Percentiles rank a stretch among this genome's conserved stretches.
Evolutionary conservation across 225 moss, liverwort and hornwort species (phyloP).

Genomic region (Lunularia cruciata): DNA sequence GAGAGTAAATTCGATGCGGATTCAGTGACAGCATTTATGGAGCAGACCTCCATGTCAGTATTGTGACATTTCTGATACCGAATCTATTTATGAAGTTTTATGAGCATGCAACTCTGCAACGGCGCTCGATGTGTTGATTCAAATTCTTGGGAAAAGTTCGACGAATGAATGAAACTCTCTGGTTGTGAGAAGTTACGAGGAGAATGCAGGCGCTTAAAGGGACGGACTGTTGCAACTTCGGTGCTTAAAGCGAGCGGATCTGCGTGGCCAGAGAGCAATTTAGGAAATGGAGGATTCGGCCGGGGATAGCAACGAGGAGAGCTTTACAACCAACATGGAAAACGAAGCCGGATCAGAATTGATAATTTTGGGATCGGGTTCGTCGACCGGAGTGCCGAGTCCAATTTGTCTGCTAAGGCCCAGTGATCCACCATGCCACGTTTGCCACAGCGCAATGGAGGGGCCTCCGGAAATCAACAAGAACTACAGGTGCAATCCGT

Average conservation of each 20-base stretch:
- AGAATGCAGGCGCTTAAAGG: too few species aligned
- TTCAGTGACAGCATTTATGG: too few species aligned
- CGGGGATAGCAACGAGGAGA: background rate
- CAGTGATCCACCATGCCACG: slow-evolving; percentile 73
- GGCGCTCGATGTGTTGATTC: too few species aligned
- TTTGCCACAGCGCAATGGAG: slow-evolving; percentile 84
- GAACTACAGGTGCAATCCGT: slow-evolving; percentile 99
- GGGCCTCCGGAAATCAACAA: slow-evolving; percentile 74
- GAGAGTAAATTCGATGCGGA: too few species aligned
- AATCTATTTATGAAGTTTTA: too few species aligned
- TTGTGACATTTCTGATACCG: too few species aligned
- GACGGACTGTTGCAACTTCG: too few species aligned
- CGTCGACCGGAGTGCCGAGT: slow-evolving; percentile 80
- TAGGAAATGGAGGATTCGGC: slow-evolving; percentile 1
- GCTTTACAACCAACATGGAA: background rate
- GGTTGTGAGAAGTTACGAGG: too few species aligned
- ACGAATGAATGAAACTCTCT: too few species aligned
- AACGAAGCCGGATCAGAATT: slow-evolving; percentile 55
- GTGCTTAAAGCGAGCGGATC: background rate
- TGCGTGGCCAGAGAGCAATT: background rate
- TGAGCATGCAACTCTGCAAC: too few species aligned
- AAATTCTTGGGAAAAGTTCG: too few species aligned
- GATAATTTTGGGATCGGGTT: slow-evolving; percentile 89
- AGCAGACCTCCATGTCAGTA: too few species aligned
- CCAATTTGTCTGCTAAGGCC: slow-evolving; percentile 79